A percentile compares a stretch with the other conserved stretches of the same genome.
Conservation (phyloP, 75 land plant genomes). For the Pinus tabuliformis region DNA sequence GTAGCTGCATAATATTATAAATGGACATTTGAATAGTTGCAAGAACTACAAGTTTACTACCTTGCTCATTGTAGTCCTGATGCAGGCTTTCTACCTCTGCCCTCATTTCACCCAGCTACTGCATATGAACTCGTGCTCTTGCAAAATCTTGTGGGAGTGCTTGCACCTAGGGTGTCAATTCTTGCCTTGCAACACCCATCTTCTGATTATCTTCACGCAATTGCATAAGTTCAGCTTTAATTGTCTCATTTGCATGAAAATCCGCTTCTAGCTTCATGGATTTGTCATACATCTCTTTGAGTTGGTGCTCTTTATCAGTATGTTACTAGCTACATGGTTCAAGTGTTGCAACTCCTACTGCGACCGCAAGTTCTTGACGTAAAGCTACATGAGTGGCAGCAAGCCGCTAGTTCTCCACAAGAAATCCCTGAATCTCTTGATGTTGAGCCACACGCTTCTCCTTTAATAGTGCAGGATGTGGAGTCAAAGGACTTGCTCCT, state of each 20-base stretch:
- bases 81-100: conserved; percentile 52
- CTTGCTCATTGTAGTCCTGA: conserved; percentile 66
- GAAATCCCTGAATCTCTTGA: conserved; percentile 60
- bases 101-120: conserved; percentile 46
- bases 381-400: conserved; percentile 59
- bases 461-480: conserved; percentile 49
- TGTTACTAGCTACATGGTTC: conserved; percentile 32
- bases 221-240: conserved; percentile 55
- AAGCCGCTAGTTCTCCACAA: conserved; percentile 57
- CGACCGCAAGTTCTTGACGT: conserved; percentile 60
- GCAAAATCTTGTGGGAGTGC: conserved; percentile 52
- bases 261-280: conserved; percentile 67
- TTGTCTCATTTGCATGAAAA: conserved; percentile 55
- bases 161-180: conserved; percentile 52
- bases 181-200: conserved; percentile 44
- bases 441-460: conserved; percentile 70
- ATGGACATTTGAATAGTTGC: background rate
- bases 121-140: conserved; percentile 45
- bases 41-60: conserved; percentile 14
- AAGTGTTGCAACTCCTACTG: conserved; percentile 72
- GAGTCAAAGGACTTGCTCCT: background rate
- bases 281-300: conserved; percentile 63
- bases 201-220: conserved; percentile 60
- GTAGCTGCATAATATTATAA: background rate
- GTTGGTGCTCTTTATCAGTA: conserved; percentile 57